Evolutionary conservation across 2,329 filamentous ascomycete species (phyloP).

Genomic region (Colletotrichum echinochloae): DNA sequence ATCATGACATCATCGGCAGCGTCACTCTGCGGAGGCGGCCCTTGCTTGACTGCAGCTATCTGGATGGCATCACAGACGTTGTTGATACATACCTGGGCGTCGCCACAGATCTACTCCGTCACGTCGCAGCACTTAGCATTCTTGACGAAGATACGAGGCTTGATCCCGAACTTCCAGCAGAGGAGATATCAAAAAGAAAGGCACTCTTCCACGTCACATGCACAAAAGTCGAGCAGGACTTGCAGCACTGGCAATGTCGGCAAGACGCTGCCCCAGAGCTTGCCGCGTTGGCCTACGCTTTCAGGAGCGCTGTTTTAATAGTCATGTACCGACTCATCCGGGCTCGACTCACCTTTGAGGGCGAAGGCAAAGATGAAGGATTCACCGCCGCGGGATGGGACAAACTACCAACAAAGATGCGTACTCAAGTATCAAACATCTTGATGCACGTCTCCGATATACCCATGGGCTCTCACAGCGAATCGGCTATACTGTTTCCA

Average conservation of each 20-base stretch:
- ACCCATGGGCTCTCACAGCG: constrained; percentile 28
- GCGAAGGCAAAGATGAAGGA: background rate
- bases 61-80: constrained; percentile 39
- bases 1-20: constrained; percentile 40
- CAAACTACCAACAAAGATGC: constrained; percentile 27
- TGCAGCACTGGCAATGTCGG: constrained; percentile 30
- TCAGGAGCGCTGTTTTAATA: constrained; percentile 27
- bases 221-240: constrained; percentile 21
- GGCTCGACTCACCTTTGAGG: background rate
- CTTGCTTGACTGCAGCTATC: constrained; percentile 33
- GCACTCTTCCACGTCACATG: constrained; percentile 6
- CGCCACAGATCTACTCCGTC: constrained; percentile 33
- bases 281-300: constrained; percentile 25
- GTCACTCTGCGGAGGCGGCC: constrained; percentile 34
- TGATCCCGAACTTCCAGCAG: background rate
- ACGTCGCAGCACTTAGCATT: constrained; percentile 20
- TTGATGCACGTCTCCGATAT: constrained; percentile 22
- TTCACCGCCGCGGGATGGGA: background rate
- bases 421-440: constrained; percentile 30
- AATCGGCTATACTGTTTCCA: constrained; percentile 37
- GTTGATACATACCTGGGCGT: constrained; percentile 41
- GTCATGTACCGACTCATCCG: constrained; percentile 28
- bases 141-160: constrained; percentile 29
- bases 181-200: background rate
- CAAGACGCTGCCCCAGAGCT: constrained; percentile 18